Percentiles rank a stretch among this genome's conserved stretches.
phyloP scores from a whole-genome alignment of 192 early-diverging fungal species.

The Coemansia sp. region DNA sequence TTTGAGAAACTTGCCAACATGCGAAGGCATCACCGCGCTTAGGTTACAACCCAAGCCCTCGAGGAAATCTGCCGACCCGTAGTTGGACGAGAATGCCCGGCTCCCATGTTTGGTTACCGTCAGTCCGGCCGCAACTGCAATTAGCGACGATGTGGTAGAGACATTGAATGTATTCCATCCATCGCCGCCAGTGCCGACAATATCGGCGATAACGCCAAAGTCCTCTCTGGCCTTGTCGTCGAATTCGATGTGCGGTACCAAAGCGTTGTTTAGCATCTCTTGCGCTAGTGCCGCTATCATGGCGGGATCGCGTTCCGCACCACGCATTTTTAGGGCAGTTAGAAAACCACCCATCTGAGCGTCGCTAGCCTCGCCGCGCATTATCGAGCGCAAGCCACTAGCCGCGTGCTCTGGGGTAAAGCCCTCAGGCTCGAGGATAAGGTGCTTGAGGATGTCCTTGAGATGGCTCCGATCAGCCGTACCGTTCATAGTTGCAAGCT shows the following conservation, averaged over 20 bases:
- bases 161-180: slow-evolving; percentile 98
- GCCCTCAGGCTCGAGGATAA: slow-evolving; percentile 60
- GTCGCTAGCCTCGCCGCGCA: slow-evolving; percentile 72
- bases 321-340: slow-evolving; percentile 66
- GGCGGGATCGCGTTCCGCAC: slow-evolving; percentile 69
- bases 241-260: slow-evolving; percentile 55
- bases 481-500: neutral
- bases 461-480: slow-evolving; percentile 20
- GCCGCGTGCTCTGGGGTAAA: slow-evolving; percentile 62
- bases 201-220: slow-evolving; percentile 67
- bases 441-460: slow-evolving; percentile 63
- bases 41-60: slow-evolving; percentile 82
- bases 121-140: slow-evolving; percentile 88
- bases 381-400: slow-evolving; percentile 66
- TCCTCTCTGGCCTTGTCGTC: slow-evolving; percentile 41
- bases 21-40: slow-evolving; percentile 58
- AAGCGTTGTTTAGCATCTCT: slow-evolving; percentile 70
- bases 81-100: slow-evolving; percentile 83
- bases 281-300: slow-evolving; percentile 77
- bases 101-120: slow-evolving; percentile 95
- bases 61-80: slow-evolving; percentile 92
- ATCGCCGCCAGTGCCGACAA: slow-evolving; percentile 98
- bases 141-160: slow-evolving; percentile 85
- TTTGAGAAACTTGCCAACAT: slow-evolving; percentile 66
- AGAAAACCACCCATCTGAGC: slow-evolving; percentile 91